Base-by-base conservation (phyloP, 1,284 basidiomycete genomes). In the Anthracocystis walkeri region DNA sequence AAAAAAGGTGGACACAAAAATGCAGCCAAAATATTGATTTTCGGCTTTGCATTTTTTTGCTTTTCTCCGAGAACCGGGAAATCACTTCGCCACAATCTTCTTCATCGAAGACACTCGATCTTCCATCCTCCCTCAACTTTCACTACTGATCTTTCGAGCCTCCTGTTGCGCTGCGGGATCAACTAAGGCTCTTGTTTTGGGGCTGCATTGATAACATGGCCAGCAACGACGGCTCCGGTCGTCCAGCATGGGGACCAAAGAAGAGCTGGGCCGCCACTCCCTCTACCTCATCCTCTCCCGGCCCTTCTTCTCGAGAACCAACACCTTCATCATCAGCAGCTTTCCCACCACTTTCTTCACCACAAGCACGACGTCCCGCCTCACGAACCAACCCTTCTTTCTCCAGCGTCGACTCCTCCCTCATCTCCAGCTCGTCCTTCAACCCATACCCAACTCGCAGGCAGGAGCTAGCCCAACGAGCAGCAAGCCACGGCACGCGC, bases 381-480 rank as follows among this genome's bases (percentile, higher is more conserved):
- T 53, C 49, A 14, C 68, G 68, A 3, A 51, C 68, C 20, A 44
- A 11, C 23, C 25, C 45, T 8, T 44, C 52, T 0, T 54, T 29
- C 5, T 41, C 54, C 41, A 31, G 35, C 44, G 20, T 21, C 35
- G 55, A 57, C 31, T 65, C 57, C 3, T 69, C 68, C 20, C 51
- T 71, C n/a, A 71, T 71, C 41, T 71, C 68, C 0, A 45, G 58
- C 16, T 35, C 65, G 2, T 62, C 65, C 6, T 76, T 76, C 69
- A 76, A 76, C 21, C 74, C 74, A 2, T 76, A 76, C 27, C 74
- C 74, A 4, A 72, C 74, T 0, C 68, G 74, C 21, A 55, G 56
- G 8, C 74, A 76, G 56, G 74, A 76, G 46, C 58, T 76, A 1
- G 74, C 69, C 2, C 50, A 65, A n/a, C 64, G 74, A 5, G 65